Conservation (phyloP, 75 land plant genomes). For the Sequoia sempervirens region DNA sequence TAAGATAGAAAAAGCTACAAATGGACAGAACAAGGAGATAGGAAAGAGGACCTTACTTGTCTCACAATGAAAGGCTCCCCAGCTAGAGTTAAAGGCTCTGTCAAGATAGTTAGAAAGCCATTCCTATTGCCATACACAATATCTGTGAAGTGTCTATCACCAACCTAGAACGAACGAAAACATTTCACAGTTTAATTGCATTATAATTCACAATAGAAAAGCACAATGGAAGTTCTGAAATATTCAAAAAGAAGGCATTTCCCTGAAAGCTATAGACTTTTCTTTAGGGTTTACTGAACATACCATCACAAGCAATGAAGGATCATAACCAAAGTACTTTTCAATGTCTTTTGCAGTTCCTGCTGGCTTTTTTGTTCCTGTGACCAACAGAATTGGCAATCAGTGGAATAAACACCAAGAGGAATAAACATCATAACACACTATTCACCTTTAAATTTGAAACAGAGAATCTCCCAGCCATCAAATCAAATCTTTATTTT, state of each 20-base stretch:
- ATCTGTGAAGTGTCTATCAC: conserved; percentile 71
- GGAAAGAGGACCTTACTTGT: conserved; percentile 35
- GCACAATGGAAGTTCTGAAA: neutral
- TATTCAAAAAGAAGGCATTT: neutral
- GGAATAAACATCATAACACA: neutral
- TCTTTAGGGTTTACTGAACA: neutral
- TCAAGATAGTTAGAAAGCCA: conserved; percentile 70
- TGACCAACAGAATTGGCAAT: neutral
- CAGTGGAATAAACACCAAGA: neutral
- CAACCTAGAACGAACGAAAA: conserved; percentile 33
- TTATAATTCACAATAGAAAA: neutral
- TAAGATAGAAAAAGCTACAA: neutral
- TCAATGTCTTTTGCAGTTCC: conserved; percentile 81
- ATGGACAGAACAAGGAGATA: neutral
- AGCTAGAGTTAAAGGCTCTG: conserved; percentile 59
- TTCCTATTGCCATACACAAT: conserved; percentile 82
- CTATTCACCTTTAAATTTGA: neutral
- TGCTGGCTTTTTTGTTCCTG: conserved; percentile 87
- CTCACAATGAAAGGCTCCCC: conserved; percentile 77
- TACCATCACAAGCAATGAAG: conserved; percentile 86
- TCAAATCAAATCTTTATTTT: neutral
- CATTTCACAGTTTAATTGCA: neutral
- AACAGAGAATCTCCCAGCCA: neutral
- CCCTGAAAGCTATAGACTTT: neutral
- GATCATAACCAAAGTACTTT: conserved; percentile 69